phyloP scores from a whole-genome alignment of 1,284 basidiomycete species.

The Ustilago sp. region DNA sequence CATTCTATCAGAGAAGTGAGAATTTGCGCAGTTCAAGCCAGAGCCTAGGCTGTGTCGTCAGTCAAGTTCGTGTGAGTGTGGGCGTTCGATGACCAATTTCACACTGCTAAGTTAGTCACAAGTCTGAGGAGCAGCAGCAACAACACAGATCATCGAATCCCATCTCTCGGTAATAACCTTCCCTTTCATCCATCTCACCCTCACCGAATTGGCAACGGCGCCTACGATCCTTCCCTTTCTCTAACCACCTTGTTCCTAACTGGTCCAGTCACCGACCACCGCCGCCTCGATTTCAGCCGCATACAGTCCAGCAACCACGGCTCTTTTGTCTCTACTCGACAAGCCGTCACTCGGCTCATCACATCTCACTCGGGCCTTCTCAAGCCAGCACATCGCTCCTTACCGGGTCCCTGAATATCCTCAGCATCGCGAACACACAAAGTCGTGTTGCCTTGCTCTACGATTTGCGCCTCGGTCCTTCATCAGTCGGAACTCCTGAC shows the following conservation, averaged over 20 bases:
- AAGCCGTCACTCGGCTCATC: conserved; percentile 7
- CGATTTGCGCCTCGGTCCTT: not conserved
- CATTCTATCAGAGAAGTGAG: not conserved
- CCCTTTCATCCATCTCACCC: conserved; percentile 4
- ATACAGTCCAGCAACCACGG: not conserved
- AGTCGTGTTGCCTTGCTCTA: not conserved
- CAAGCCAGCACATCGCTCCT: conserved; percentile 2
- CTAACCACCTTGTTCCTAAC: too few species aligned
- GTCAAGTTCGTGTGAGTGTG: not conserved
- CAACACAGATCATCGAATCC: not conserved
- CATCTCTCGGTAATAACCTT: not conserved
- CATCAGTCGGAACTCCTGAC: not conserved
- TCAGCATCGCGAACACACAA: not conserved
- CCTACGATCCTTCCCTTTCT: not conserved
- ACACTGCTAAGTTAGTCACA: not conserved
- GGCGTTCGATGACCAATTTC: conserved; percentile 13
- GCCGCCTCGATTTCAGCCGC: not conserved
- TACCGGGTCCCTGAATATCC: not conserved
- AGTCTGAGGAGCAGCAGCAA: not conserved
- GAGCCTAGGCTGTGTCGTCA: not conserved
- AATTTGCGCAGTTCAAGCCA: conserved; percentile 6
- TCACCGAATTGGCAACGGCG: not conserved
- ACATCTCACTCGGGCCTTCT: not conserved
- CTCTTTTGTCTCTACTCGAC: not conserved
- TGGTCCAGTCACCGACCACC: not conserved